These are phyloP conservation scores for Chaetomiaceae sp. DNA, from an alignment of 2,329 filamentous ascomycete genomes.

Conservation along the genomic window DNA sequence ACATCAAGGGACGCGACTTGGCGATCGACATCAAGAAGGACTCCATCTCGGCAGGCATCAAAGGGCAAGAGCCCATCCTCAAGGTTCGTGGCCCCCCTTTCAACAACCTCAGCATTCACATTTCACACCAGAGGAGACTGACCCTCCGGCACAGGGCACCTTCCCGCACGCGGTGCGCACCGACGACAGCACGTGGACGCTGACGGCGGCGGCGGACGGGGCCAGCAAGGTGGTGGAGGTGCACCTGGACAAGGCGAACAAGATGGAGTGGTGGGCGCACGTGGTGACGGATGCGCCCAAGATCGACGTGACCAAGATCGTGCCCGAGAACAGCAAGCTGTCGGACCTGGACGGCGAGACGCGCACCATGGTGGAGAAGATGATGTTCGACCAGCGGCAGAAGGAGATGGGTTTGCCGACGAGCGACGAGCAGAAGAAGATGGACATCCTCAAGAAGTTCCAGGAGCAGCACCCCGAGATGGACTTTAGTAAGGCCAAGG, in stretches of 20 bases:
- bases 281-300: constrained; percentile 79
- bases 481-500: constrained; percentile 66
- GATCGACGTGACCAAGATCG: constrained; percentile 93
- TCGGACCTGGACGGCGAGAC: constrained; percentile 93
- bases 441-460: constrained; percentile 89
- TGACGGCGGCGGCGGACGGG: constrained; percentile 67
- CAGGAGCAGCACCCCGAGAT: constrained; percentile 70
- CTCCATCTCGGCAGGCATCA: constrained; percentile 72
- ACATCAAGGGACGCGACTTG: constrained; percentile 78
- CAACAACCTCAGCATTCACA: constrained; percentile 55
- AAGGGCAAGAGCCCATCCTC: constrained; percentile 81
- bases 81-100: constrained; percentile 47
- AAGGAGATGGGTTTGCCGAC: constrained; percentile 87
- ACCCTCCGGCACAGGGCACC: constrained; percentile 57
- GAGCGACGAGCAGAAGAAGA: constrained; percentile 92
- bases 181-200: constrained; percentile 93
- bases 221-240: constrained; percentile 49
- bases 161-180: constrained; percentile 72
- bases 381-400: constrained; percentile 99
- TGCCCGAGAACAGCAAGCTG: constrained; percentile 85
- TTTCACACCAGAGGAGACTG: constrained; percentile 8
- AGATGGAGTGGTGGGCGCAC: constrained; percentile 98
- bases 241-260: constrained; percentile 91
- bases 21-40: constrained; percentile 76
- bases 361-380: constrained; percentile 97